A percentile compares a stretch with the other conserved stretches of the same genome.
Conservation (phyloP, 1,284 basidiomycete genomes). For the Tausonia pullulans region DNA sequence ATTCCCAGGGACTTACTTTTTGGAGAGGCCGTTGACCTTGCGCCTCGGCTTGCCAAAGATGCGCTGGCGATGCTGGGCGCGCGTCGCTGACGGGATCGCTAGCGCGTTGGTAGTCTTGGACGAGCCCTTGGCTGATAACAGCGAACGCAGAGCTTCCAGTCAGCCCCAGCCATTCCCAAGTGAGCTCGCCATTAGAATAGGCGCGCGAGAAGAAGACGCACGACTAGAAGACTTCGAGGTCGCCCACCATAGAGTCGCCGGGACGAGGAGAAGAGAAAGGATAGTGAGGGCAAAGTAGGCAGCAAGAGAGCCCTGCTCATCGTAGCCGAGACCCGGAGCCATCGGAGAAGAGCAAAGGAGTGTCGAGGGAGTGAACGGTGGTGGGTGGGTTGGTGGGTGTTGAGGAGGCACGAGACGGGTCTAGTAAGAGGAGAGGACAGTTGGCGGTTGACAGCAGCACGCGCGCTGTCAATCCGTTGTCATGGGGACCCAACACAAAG, state of each 20-base stretch:
- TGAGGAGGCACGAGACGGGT: too few relatives aligned
- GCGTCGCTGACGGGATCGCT: neutral
- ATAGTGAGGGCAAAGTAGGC: constrained; percentile 80
- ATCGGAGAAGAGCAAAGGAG: constrained; percentile 2
- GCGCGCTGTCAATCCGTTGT: too few relatives aligned
- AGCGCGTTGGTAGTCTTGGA: neutral
- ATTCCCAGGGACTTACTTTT: constrained; percentile 33
- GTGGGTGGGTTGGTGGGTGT: too few relatives aligned
- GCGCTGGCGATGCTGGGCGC: constrained; percentile 3
- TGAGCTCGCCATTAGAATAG: neutral
- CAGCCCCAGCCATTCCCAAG: neutral
- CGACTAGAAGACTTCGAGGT: neutral
- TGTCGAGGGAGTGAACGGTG: neutral
- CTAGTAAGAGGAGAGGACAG: too few relatives aligned
- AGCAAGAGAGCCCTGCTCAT: constrained; percentile 79
- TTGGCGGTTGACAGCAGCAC: too few relatives aligned
- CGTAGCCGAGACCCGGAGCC: constrained; percentile 44
- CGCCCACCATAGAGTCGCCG: constrained; percentile 49
- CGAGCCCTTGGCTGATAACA: neutral
- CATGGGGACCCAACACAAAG: too few relatives aligned
- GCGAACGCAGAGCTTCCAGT: neutral
- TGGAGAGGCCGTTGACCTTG: constrained; percentile 25
- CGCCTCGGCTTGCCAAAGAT: constrained; percentile 7
- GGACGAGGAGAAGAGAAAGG: constrained; percentile 65
- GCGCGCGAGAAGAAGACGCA: neutral